Percentiles rank a stretch among this genome's conserved stretches.
These are phyloP conservation scores for Massarina eburnea DNA, from an alignment of 2,329 filamentous ascomycete genomes.

Conservation along the genomic window DNA sequence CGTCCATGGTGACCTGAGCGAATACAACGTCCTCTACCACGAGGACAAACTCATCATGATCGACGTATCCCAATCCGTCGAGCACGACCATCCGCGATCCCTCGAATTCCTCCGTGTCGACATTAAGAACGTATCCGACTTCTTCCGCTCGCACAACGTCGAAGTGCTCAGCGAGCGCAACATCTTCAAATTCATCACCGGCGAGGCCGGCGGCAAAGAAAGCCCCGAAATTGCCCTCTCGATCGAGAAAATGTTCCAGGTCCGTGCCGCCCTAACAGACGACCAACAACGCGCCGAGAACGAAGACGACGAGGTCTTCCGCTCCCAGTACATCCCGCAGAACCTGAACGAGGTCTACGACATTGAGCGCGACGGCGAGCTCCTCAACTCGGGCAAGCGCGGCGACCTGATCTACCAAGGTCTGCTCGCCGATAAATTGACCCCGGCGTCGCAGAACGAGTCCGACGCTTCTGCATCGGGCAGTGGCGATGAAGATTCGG, in stretches of 20 bases:
- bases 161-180: conserved; percentile 75
- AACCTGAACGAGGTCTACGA: conserved; percentile 96
- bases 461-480: conserved; percentile 47
- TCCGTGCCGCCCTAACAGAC: conserved; percentile 52
- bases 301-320: conserved; percentile 88
- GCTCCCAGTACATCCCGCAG: conserved; percentile 95
- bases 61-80: conserved; percentile 95
- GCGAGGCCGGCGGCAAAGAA: conserved; percentile 60
- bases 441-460: conserved; percentile 38
- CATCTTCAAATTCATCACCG: conserved; percentile 83
- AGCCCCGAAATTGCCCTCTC: conserved; percentile 62
- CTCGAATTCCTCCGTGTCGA: conserved; percentile 97
- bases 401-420: conserved; percentile 82
- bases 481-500: conserved; percentile 17
- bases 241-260: conserved; percentile 68
- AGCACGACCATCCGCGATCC: conserved; percentile 91
- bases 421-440: conserved; percentile 69
- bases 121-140: conserved; percentile 94
- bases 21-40: conserved; percentile 97
- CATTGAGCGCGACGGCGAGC: conserved; percentile 84
- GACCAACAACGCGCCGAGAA: conserved; percentile 61
- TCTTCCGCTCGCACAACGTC: conserved; percentile 84
- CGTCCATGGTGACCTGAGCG: conserved; percentile 94
- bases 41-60: conserved; percentile 84
- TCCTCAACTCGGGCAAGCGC: conserved; percentile 71